Evolutionary conservation across 306 rosid species (phyloP).

Genomic region (Calophaca sinica): DNA sequence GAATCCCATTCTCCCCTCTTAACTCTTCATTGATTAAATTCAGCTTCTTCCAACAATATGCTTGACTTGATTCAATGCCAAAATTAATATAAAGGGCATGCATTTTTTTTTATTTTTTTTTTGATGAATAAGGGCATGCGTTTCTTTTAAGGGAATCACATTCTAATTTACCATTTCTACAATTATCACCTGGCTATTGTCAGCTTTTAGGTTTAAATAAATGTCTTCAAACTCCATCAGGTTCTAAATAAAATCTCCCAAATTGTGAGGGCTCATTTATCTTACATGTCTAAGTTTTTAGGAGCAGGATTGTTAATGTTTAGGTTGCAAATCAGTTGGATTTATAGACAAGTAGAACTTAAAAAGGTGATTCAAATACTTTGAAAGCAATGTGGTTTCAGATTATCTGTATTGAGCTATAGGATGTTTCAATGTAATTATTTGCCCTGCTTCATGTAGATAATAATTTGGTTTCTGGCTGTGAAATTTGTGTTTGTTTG

Average conservation of each 20-base stretch:
- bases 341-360: constrained; percentile 11
- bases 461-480: background rate
- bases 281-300: background rate
- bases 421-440: constrained; percentile 5
- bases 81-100: background rate
- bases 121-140: background rate
- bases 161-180: constrained; percentile 15
- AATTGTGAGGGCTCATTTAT: background rate
- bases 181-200: background rate
- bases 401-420: background rate
- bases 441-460: background rate
- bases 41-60: background rate
- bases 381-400: background rate
- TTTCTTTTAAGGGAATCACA: no score
- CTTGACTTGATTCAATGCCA: constrained; percentile 4
- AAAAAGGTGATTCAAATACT: background rate
- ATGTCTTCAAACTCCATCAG: background rate
- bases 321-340: background rate
- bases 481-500: constrained; percentile 11
- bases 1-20: constrained; percentile 17
- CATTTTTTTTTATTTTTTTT: no score
- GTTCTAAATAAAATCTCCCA: background rate
- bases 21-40: background rate
- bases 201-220: constrained; percentile 1
- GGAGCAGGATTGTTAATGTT: background rate